A percentile compares a stretch with the other conserved stretches of the same genome.
phyloP scores from a whole-genome alignment of 768 basidiomycete species.

The Tremella yokohamensis region DNA sequence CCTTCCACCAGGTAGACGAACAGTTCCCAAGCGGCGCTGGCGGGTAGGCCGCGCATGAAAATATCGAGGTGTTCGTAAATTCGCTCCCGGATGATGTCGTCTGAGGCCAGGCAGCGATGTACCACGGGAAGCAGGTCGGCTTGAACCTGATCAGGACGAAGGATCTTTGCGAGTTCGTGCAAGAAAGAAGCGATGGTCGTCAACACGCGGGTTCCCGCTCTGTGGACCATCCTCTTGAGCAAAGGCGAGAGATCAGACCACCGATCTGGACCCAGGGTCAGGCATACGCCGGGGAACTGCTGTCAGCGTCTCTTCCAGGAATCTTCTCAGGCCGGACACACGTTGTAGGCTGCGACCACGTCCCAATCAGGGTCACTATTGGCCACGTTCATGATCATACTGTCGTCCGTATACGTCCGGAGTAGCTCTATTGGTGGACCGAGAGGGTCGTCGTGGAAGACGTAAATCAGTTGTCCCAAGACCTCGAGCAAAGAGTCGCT shows the following conservation, averaged over 20 bases:
- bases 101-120: constrained; percentile 57
- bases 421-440: constrained; percentile 72
- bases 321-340: constrained; percentile 25
- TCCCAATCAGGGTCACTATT: constrained; percentile 42
- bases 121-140: constrained; percentile 68
- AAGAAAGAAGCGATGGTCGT: constrained; percentile 80
- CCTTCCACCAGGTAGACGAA: constrained; percentile 54
- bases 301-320: neutral
- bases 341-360: constrained; percentile 50
- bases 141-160: constrained; percentile 66
- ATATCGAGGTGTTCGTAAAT: constrained; percentile 64
- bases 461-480: constrained; percentile 81
- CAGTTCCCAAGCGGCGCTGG: constrained; percentile 55
- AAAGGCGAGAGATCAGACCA: constrained; percentile 69
- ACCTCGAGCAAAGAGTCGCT: constrained; percentile 77
- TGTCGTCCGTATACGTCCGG: constrained; percentile 62
- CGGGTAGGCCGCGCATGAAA: constrained; percentile 60
- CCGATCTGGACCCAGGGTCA: constrained; percentile 69
- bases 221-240: constrained; percentile 66
- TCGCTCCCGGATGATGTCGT: constrained; percentile 70
- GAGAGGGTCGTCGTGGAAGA: constrained; percentile 62
- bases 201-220: constrained; percentile 63
- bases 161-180: constrained; percentile 81
- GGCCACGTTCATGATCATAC: constrained; percentile 6
- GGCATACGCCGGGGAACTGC: constrained; percentile 83